Conservation (phyloP, 2,329 filamentous ascomycete species). For the Xylogone sp. region DNA sequence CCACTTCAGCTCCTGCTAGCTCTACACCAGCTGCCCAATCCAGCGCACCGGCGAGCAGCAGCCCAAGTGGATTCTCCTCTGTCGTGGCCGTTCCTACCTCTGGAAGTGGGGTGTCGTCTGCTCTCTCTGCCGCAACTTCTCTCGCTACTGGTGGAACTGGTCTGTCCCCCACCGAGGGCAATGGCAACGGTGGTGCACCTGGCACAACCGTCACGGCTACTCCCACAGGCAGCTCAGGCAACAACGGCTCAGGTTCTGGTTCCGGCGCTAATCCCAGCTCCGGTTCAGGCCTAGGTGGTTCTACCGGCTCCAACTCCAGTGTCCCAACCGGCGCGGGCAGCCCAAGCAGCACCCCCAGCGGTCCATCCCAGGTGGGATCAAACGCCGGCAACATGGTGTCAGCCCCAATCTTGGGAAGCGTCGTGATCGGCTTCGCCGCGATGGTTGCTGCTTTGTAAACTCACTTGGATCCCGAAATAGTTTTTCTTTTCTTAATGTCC, state of each 20-base stretch:
- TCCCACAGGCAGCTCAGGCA: not conserved
- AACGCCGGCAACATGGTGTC: slow-evolving; percentile 12
- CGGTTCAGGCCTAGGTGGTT: slow-evolving; percentile 3
- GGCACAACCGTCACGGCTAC: slow-evolving; percentile 2
- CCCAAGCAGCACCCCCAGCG: not conserved
- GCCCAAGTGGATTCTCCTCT: slow-evolving; percentile 36
- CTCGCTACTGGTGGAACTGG: slow-evolving; percentile 12
- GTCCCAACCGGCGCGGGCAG: not conserved
- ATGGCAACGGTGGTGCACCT: slow-evolving; percentile 2
- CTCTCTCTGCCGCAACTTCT: not conserved
- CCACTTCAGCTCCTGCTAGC: not conserved
- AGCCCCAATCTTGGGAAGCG: slow-evolving; percentile 14
- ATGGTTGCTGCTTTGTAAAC: slow-evolving; percentile 22
- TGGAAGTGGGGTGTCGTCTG: not conserved
- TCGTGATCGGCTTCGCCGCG: slow-evolving; percentile 14
- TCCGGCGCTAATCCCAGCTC: slow-evolving; percentile 7
- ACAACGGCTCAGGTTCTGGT: slow-evolving; percentile 3
- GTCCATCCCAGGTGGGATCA: not conserved
- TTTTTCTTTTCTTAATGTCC: too few relatives aligned
- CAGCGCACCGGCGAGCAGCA: too few relatives aligned
- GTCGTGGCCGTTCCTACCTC: slow-evolving; percentile 43
- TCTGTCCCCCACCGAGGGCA: slow-evolving; percentile 16
- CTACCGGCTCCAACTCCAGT: slow-evolving; percentile 1
- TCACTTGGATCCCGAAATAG: too few relatives aligned
- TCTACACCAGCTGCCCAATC: too few relatives aligned